Evolutionary conservation across 768 basidiomycete genomes (phyloP), one percentile per base, ranked within the genome.

Genomic region (Lentinula sp.): DNA sequence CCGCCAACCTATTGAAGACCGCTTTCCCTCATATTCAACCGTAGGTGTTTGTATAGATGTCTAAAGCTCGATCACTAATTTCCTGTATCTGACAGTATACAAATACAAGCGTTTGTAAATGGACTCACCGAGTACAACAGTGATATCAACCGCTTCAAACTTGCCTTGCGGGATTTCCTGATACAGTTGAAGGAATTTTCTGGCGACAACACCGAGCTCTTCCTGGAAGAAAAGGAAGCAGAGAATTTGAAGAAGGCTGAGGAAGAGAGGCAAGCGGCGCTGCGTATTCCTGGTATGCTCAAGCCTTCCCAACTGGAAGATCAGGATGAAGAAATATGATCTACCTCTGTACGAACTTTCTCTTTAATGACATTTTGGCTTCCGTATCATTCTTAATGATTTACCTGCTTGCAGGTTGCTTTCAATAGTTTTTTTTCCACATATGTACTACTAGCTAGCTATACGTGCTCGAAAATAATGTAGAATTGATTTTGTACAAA

Each of bases 101-200:
- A 91, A 76, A 81, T 93, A 33, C 77, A 85, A 70, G 71, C 79
- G n/a, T 93, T 92, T 67, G 81, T 91, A 48, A 74, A 77, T 33
- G 82, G 82, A 55, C 75, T 93, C 57, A 80, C 84, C 59, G 88
- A 91, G 69, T 84, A 84, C 69, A 83, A 92, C 68, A 86, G 79
- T 69, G 91, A 93, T 67, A 85, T 88, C 74, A 90, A 88, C 67
- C 85, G 89, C 65, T 99, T 98, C 87, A 98, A 98, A 77, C 79
- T 93, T 65, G 88, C 90, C 15, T 80, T 98, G 52, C 91, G 96
- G 61, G 97, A 98, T 75, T 99, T 98, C 88, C 85, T 99, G 60
- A 93, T 99, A 66, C 91, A 95, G 67, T 85, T 99, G 64, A 97
- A 97, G 72, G 97, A 98, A 74, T 98, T 97, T 78, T 94, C 93